phyloP scores from a whole-genome alignment of 2,329 filamentous ascomycete species.

The Fusarium sp. region DNA sequence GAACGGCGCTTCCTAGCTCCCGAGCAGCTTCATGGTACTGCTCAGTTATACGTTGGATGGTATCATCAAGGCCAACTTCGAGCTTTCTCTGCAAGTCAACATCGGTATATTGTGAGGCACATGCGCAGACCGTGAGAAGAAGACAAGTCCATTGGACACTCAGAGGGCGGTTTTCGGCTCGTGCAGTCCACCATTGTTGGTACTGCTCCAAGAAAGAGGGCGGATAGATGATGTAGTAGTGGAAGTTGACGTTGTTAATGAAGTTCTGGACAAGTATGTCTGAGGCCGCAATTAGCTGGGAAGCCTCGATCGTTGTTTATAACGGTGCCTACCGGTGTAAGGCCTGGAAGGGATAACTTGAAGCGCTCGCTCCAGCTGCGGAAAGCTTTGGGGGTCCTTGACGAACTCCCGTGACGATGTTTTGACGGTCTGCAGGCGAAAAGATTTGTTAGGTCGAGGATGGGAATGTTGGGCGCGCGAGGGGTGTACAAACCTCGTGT shows the following conservation, averaged over 20 bases:
- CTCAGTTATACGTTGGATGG: conserved; percentile 50
- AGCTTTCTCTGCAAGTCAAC: conserved; percentile 52
- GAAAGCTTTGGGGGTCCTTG: conserved; percentile 45
- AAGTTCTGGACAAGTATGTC: conserved; percentile 58
- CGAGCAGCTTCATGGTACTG: conserved; percentile 54
- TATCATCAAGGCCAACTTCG: conserved; percentile 51
- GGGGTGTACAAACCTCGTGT: conserved; percentile 45
- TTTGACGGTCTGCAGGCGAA: conserved; percentile 22
- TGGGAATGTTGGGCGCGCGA: background rate
- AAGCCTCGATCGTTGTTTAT: background rate
- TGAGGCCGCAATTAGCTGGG: conserved; percentile 34
- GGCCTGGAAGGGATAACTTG: conserved; percentile 52
- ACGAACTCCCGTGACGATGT: conserved; percentile 41
- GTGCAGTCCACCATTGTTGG: conserved; percentile 54
- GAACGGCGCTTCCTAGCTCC: conserved; percentile 53
- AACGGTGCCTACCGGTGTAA: conserved; percentile 53
- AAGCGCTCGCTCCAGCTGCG: conserved; percentile 53
- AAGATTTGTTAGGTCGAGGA: background rate
- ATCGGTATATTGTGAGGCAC: conserved; percentile 54
- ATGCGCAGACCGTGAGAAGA: conserved; percentile 57
- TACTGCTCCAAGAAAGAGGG: conserved; percentile 56
- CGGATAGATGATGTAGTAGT: conserved; percentile 58
- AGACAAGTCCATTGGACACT: conserved; percentile 57
- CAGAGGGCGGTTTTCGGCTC: conserved; percentile 51
- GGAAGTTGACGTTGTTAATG: conserved; percentile 56